Base-by-base conservation (phyloP, 371 early-diverging fungal species). In the Haplosporangium sp. region DNA sequence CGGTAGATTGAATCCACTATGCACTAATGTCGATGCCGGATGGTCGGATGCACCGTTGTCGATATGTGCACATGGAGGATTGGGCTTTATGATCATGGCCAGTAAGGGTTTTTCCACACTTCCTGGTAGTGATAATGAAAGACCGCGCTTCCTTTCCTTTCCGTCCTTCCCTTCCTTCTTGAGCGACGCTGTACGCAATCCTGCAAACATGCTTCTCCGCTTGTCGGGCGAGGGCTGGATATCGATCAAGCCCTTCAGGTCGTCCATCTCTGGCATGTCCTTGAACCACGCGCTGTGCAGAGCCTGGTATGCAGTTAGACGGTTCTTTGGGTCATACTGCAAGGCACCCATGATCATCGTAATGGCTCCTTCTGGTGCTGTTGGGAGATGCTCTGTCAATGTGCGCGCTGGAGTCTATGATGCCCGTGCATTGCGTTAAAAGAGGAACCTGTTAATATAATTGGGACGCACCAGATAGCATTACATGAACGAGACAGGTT, bases 331-430 rank as follows among this genome's bases (percentile, higher is more conserved):
- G 65, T 97, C 95, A 67, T 96, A 97, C n/a, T 87, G 86, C 11
- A 99, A 82, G 71, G 96, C 87, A 29, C 92, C 92, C n/a, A 86
- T 86, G 3, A 99, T 86, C 10, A 99, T 62, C 57, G 90, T 87
- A n/a, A 94, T 64, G 65, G 93, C 84, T 3, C 84, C 86, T 14
- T 81, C 68, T 0, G 93, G 83, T 5, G 91, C 94, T 20, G 83
- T 84, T 8, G 89, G 90, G 18, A 95, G 77, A 14, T 91, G 77
- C 1, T 89, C 67, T 40, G 77, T 76, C 41, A 96, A 75, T 8
- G 90, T 85, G 60, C 85, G 88, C 10, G 87, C 67, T 10, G 83
- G 70, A 51, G 86, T 74, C 75, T 43, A 8, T 40, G 7, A n/a
- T 14, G 54, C 53, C 12, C 9, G 53, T 23, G 11, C 45, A 11